A percentile compares a stretch with the other conserved stretches of the same genome.
Conservation (phyloP, 345 rosid species). For the Luvunga scandens region DNA sequence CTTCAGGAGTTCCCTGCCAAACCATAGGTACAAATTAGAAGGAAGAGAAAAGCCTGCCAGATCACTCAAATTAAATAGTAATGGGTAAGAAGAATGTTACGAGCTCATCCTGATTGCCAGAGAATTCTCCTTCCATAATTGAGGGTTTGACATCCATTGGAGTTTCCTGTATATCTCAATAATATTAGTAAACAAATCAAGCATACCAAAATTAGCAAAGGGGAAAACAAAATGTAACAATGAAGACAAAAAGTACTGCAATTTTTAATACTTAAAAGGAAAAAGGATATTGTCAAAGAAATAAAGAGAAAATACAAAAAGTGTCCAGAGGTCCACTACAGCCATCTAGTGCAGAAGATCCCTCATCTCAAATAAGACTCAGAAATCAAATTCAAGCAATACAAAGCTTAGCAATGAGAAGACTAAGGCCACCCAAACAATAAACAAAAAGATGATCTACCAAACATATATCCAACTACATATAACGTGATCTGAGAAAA, state of each 20-base stretch:
- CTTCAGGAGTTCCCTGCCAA: conserved; percentile 47
- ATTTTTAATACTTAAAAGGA: neutral
- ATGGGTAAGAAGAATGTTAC: conserved; percentile 29
- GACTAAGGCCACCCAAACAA: neutral
- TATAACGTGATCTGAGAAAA: neutral
- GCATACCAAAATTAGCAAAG: neutral
- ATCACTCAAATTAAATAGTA: conserved; percentile 1
- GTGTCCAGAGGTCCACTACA: neutral
- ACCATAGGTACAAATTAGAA: conserved; percentile 21
- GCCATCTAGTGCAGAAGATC: neutral
- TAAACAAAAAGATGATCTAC: neutral
- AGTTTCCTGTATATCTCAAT: conserved; percentile 42
- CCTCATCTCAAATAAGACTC: neutral
- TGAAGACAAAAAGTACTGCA: neutral
- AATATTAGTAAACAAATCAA: conserved; percentile 6
- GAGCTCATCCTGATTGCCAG: conserved; percentile 38
- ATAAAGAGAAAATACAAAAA: neutral
- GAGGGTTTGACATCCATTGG: conserved; percentile 50
- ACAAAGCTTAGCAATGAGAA: neutral
- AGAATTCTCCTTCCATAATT: conserved; percentile 40
- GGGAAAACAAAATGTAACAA: neutral
- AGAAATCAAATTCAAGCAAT: neutral
- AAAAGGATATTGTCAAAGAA: neutral
- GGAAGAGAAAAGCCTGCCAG: neutral
- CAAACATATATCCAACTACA: neutral